phyloP scores from a whole-genome alignment of 164 flowering plant genomes.

The Nelumbo lutea region DNA sequence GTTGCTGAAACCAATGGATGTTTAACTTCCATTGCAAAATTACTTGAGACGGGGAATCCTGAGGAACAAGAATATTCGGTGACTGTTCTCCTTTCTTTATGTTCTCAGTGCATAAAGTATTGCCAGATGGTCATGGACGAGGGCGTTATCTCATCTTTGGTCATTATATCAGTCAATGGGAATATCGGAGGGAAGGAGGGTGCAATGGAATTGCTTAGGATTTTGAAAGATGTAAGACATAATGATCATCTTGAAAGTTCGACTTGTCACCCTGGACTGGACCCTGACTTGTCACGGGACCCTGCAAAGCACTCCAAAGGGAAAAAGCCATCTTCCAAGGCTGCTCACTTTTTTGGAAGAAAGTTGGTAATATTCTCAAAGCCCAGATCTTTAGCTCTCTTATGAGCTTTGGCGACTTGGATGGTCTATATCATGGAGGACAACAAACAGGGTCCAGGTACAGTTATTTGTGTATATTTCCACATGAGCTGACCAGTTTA shows the following conservation, averaged over 20 bases:
- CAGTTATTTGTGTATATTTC: not conserved
- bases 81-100: constrained; percentile 51
- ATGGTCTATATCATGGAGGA: not conserved
- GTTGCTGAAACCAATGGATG: constrained; percentile 61
- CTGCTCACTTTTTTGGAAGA: constrained; percentile 21
- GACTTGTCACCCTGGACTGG: constrained; percentile 5
- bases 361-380: constrained; percentile 21
- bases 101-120: constrained; percentile 49
- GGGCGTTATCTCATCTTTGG: constrained; percentile 57
- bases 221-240: constrained; percentile 34
- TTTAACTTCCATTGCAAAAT: constrained; percentile 45
- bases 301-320: constrained; percentile 10
- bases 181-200: constrained; percentile 40
- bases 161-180: constrained; percentile 49
- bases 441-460: not conserved
- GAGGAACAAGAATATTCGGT: constrained; percentile 73
- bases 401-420: constrained; percentile 6
- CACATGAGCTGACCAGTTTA: not conserved
- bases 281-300: constrained; percentile 10
- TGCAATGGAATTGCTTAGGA: constrained; percentile 58
- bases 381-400: constrained; percentile 11
- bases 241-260: constrained; percentile 21
- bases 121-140: constrained; percentile 65
- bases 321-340: constrained; percentile 23
- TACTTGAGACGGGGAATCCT: constrained; percentile 46